Conservation (phyloP, 2,329 filamentous ascomycete genomes). For the Purpureocillium lavendulum region DNA sequence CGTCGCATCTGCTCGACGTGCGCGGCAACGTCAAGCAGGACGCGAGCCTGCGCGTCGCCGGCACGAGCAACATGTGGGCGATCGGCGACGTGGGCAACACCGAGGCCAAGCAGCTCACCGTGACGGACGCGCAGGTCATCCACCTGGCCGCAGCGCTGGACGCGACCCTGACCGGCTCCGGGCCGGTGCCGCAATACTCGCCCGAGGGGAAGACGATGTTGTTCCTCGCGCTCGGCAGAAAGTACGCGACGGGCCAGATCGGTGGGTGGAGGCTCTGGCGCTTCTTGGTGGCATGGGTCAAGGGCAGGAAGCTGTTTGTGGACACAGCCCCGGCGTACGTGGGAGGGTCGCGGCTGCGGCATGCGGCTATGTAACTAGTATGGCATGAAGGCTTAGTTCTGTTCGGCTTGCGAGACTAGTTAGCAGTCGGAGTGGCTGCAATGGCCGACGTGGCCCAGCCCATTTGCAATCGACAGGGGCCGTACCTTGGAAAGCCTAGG, state of each 20-base stretch:
- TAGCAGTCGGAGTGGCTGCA: too few species aligned
- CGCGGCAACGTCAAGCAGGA: conserved; percentile 24
- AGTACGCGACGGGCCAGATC: conserved; percentile 21
- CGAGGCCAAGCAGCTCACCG: conserved; percentile 27
- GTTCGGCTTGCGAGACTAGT: too few species aligned
- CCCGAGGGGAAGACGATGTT: conserved; percentile 17
- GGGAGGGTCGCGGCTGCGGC: conserved; percentile 16
- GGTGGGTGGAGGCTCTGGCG: conserved; percentile 23
- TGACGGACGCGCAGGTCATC: conserved; percentile 22
- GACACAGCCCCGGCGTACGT: conserved; percentile 21
- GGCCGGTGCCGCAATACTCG: conserved; percentile 8
- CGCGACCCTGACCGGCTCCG: conserved; percentile 10
- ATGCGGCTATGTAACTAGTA: conserved; percentile 18
- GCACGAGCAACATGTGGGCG: conserved; percentile 29
- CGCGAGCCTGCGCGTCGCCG: conserved; percentile 19
- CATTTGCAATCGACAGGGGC: too few species aligned
- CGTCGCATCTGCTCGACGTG: conserved; percentile 21
- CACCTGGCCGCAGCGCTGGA: conserved; percentile 22
- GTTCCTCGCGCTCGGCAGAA: conserved; percentile 18
- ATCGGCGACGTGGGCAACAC: conserved; percentile 33
- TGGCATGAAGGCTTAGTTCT: too few species aligned
- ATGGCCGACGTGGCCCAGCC: too few species aligned
- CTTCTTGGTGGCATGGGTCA: conserved; percentile 21
- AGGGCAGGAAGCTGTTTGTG: conserved; percentile 23
- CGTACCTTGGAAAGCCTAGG: too few species aligned